These are phyloP conservation scores for Dalbergia cultrata DNA, from an alignment of 306 rosid genomes.

Conservation along the genomic window DNA sequence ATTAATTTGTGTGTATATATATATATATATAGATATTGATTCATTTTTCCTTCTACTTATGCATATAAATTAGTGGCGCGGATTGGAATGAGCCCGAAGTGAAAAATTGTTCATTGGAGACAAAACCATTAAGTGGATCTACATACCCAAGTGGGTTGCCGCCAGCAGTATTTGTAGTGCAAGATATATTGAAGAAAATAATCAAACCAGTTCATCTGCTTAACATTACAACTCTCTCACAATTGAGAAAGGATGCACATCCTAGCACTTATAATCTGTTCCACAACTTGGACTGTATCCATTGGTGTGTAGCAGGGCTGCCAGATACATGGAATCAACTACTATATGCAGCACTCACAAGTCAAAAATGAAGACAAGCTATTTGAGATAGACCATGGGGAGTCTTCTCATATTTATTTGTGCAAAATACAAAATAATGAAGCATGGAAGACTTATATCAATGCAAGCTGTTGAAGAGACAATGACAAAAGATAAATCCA, in stretches of 20 bases:
- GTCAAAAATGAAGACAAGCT: not conserved
- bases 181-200: conserved; percentile 52
- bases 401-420: too few species aligned
- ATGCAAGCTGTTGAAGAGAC: too few species aligned
- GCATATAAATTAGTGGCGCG: conserved; percentile 51
- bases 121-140: conserved; percentile 64
- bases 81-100: conserved; percentile 62
- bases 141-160: conserved; percentile 60
- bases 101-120: conserved; percentile 66
- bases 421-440: too few species aligned
- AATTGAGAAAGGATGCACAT: conserved; percentile 83
- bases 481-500: too few species aligned
- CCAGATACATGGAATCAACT: conserved; percentile 79
- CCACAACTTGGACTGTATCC: conserved; percentile 75
- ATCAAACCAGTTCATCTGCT: conserved; percentile 60
- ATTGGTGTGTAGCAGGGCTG: conserved; percentile 84
- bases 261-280: conserved; percentile 62
- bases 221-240: conserved; percentile 72
- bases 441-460: too few species aligned
- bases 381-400: too few species aligned
- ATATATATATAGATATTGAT: too few species aligned
- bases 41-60: too few species aligned
- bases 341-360: conserved; percentile 44
- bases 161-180: conserved; percentile 44
- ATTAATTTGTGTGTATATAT: too few species aligned